These are phyloP conservation scores for Fusarium equiseti DNA, from an alignment of 2,329 filamentous ascomycete genomes.

Conservation along the genomic window DNA sequence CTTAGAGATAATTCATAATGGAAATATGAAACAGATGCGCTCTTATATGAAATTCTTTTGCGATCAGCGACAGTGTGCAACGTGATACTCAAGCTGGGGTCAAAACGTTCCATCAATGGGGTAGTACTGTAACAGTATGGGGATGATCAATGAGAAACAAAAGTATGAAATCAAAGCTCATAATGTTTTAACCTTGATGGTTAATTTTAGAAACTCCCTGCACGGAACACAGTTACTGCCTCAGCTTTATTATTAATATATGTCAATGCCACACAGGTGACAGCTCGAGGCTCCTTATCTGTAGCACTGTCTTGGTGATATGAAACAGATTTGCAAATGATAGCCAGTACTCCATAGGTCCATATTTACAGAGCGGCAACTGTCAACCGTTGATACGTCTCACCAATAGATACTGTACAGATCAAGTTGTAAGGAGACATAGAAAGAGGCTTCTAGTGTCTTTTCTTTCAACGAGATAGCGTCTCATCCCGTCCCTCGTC, in stretches of 20 bases:
- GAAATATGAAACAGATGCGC: neutral
- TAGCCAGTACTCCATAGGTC: neutral
- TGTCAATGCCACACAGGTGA: neutral
- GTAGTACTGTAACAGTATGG: neutral
- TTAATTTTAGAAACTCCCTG: neutral
- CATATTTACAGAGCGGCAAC: neutral
- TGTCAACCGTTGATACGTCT: neutral
- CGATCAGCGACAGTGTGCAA: too few relatives aligned
- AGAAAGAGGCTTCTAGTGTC: neutral
- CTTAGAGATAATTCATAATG: neutral
- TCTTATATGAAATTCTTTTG: neutral
- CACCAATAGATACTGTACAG: neutral
- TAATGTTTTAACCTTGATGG: neutral
- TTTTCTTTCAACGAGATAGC: neutral
- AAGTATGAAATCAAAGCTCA: neutral
- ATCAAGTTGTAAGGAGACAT: neutral
- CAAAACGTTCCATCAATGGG: neutral
- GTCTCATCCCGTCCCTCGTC: neutral
- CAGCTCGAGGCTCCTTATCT: neutral
- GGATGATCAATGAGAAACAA: neutral
- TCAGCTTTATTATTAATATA: neutral
- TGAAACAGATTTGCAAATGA: slow-evolving; percentile 6
- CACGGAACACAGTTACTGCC: neutral
- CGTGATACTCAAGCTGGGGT: neutral
- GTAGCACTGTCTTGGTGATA: neutral